These are phyloP conservation scores for Rhynchosporium graminicola DNA, from an alignment of 2,329 filamentous ascomycete genomes.

Conservation along the genomic window DNA sequence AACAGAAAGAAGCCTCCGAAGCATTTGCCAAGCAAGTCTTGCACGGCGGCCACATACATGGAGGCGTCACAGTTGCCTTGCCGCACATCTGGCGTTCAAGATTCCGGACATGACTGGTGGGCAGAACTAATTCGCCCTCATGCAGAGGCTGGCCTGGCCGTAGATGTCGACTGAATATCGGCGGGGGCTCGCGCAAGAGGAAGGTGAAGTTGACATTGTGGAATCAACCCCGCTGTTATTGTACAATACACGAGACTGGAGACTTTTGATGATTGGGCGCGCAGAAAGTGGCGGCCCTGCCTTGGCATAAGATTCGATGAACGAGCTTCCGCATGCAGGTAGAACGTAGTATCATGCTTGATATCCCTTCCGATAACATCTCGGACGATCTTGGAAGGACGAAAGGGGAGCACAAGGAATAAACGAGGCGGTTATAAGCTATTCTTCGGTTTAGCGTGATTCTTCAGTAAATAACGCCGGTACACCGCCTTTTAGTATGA, in stretches of 20 bases:
- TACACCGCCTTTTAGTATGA: too few relatives aligned
- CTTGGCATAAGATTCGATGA: slow-evolving; percentile 1
- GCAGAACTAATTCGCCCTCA: neutral
- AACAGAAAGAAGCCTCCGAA: slow-evolving; percentile 11
- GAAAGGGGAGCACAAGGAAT: neutral
- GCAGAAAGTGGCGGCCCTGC: neutral
- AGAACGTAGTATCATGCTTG: neutral
- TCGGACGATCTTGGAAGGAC: slow-evolving; percentile 2
- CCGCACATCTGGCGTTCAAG: neutral
- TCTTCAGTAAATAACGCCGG: too few relatives aligned
- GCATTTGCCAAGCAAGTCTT: slow-evolving; percentile 15
- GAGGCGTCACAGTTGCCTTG: neutral
- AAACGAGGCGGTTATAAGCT: slow-evolving; percentile 1
- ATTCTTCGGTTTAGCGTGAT: too few relatives aligned
- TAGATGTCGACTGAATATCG: neutral
- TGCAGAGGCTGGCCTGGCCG: neutral
- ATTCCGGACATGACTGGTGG: slow-evolving; percentile 1
- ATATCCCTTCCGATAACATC: slow-evolving; percentile 2
- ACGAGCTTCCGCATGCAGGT: slow-evolving; percentile 5
- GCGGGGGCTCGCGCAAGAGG: slow-evolving; percentile 8
- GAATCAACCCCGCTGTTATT: neutral
- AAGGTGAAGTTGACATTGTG: slow-evolving; percentile 10
- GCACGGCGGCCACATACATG: slow-evolving; percentile 14
- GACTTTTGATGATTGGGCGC: neutral
- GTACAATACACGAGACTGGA: neutral